Percentiles rank a stretch among this genome's conserved stretches.
Evolutionary conservation across 768 basidiomycete species (phyloP).

Genomic region (Multifurca ochricompacta): DNA sequence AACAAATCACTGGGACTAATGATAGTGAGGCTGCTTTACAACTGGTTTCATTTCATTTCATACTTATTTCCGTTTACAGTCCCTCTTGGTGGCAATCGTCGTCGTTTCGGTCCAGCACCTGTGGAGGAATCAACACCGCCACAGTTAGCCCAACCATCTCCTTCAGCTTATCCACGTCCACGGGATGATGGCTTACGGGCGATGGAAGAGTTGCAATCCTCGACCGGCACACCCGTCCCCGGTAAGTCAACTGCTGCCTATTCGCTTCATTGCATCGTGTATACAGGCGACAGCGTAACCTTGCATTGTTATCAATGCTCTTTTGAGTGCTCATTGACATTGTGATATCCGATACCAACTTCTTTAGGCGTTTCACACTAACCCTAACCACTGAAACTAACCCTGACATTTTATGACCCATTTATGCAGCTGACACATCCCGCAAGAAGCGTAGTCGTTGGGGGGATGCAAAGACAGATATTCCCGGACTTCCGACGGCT

Average conservation of each 20-base stretch:
- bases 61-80: constrained; percentile 30
- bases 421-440: constrained; percentile 65
- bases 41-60: not conserved
- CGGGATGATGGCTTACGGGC: constrained; percentile 38
- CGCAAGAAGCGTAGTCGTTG: constrained; percentile 96
- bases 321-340: constrained; percentile 1
- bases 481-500: constrained; percentile 89
- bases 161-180: constrained; percentile 72
- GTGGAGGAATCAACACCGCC: constrained; percentile 75
- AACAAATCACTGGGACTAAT: constrained; percentile 88
- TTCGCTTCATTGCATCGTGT: constrained; percentile 25
- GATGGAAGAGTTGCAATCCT: constrained; percentile 60
- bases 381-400: constrained; percentile 49
- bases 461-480: constrained; percentile 90
- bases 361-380: constrained; percentile 28
- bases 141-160: constrained; percentile 80
- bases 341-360: constrained; percentile 12
- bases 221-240: constrained; percentile 46
- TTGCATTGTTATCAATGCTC: constrained; percentile 1
- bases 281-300: constrained; percentile 18
- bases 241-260: constrained; percentile 50
- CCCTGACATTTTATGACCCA: constrained; percentile 38
- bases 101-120: constrained; percentile 86
- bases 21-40: constrained; percentile 53
- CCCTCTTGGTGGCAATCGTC: constrained; percentile 71